Evolutionary conservation across 2,329 filamentous ascomycete species (phyloP), one percentile per base, ranked within the genome.

Genomic region (Pseudomassariella vexata): DNA sequence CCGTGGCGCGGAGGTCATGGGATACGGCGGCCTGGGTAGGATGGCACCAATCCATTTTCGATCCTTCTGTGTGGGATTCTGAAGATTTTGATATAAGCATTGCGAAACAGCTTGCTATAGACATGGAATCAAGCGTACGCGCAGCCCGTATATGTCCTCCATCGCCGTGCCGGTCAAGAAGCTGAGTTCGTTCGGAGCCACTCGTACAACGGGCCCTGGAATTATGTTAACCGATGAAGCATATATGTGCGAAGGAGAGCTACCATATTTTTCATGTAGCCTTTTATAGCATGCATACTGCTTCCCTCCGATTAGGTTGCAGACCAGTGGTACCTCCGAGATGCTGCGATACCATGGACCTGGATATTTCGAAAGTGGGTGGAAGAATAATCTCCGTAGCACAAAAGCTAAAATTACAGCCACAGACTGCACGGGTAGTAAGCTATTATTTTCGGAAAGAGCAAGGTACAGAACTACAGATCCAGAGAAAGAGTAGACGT

Each of bases 71-170:
- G 38, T 46, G 28, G 23, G 19, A n/a, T 3, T 1, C 18, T n/a
- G 5, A 22, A 16, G 2, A 37, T 31, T 11, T 28, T 9, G n/a
- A n/a, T n/a, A n/a, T n/a, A n/a, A n/a, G n/a, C n/a, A n/a, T n/a
- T n/a, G n/a, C n/a, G n/a, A n/a, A n/a, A n/a, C n/a, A n/a, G 9
- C 5, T 9, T 19, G 21, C 11, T 6, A 9, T 19, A 9, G 11
- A 34, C 17, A 15, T 19, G 5, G 7, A 9, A 15, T 25, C 11
- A 10, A 8, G 9, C 46, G 21, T 37, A 52, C 50, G 6, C 43
- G 42, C 28, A 44, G 30, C 1, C 49, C 45, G 15, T 52, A 52
- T 5, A 53, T 53, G n/a, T 50, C 47, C 12, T 53, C 45, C 29
- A 48, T 47, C 2, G 50, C 50, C n/a, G 45, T 34, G 18, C 42